phyloP scores from a whole-genome alignment of 2,329 filamentous ascomycete species.

The Ceratocystis harringtonii region DNA sequence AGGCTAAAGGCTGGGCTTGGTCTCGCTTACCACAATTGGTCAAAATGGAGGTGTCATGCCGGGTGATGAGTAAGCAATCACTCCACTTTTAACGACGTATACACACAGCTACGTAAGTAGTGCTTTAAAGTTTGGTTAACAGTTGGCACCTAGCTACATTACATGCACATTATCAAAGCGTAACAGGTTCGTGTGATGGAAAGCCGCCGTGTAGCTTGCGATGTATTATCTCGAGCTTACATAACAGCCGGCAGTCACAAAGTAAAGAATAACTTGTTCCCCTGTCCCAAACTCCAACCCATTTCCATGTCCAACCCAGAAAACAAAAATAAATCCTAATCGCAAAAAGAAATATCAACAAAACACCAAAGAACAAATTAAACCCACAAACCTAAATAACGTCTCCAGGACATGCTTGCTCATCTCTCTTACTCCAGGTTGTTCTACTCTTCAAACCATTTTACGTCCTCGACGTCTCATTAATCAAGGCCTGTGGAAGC shows the following conservation, averaged over 20 bases:
- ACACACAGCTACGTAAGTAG: no score
- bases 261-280: background rate
- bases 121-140: no score
- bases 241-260: background rate
- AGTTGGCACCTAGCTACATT: no score
- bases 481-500: constrained; percentile 49
- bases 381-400: background rate
- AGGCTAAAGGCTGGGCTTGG: no score
- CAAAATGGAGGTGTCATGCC: background rate
- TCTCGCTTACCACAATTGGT: no score
- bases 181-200: background rate
- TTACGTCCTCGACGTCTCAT: constrained; percentile 29
- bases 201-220: background rate
- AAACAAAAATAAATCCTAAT: background rate
- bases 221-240: background rate
- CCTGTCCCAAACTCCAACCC: background rate
- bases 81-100: constrained; percentile 15
- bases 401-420: background rate
- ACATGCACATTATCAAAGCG: no score
- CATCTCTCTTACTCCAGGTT: background rate
- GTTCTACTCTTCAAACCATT: constrained; percentile 21
- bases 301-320: background rate
- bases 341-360: background rate
- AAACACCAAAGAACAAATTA: background rate
- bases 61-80: constrained; percentile 7